Percentiles rank a stretch among this genome's conserved stretches.
Conservation (phyloP, 768 basidiomycete species). For the Suillus americanus region DNA sequence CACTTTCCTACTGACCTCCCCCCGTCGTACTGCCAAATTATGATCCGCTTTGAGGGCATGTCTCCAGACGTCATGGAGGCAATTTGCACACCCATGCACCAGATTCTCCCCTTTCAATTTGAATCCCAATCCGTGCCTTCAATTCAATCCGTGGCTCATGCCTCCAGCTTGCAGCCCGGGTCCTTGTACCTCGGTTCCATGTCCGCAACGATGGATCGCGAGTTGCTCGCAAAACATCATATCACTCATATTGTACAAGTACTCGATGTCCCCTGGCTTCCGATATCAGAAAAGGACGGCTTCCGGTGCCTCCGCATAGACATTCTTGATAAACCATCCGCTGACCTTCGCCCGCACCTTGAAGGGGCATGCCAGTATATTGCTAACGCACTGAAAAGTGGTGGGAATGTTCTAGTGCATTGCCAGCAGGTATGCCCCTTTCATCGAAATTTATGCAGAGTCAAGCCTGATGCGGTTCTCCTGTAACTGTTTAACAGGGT, state of each 20-base stretch:
- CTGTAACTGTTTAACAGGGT: constrained; percentile 56
- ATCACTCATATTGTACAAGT: constrained; percentile 67
- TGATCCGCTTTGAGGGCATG: constrained; percentile 80
- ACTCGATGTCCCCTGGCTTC: constrained; percentile 65
- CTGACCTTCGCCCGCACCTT: constrained; percentile 66
- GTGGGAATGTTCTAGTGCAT: constrained; percentile 72
- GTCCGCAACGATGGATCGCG: constrained; percentile 55
- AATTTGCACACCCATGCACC: constrained; percentile 86
- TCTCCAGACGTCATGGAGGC: constrained; percentile 77
- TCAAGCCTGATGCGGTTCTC: background rate
- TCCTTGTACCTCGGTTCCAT: constrained; percentile 71
- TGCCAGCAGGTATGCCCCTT: constrained; percentile 68
- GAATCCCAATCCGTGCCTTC: constrained; percentile 18
- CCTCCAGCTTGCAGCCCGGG: constrained; percentile 34
- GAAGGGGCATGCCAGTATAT: constrained; percentile 70
- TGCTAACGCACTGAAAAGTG: constrained; percentile 55
- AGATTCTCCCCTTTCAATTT: constrained; percentile 50
- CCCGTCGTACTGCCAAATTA: constrained; percentile 24
- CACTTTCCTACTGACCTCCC: background rate
- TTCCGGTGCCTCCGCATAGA: constrained; percentile 63
- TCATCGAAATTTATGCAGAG: background rate
- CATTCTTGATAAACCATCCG: constrained; percentile 59
- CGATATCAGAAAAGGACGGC: constrained; percentile 44
- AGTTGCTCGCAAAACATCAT: constrained; percentile 46
- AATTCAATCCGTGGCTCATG: constrained; percentile 17